A percentile compares a stretch with the other conserved stretches of the same genome.
Conservation (phyloP, 108 stramenopile genomes). For the Skeletonema potamos region DNA sequence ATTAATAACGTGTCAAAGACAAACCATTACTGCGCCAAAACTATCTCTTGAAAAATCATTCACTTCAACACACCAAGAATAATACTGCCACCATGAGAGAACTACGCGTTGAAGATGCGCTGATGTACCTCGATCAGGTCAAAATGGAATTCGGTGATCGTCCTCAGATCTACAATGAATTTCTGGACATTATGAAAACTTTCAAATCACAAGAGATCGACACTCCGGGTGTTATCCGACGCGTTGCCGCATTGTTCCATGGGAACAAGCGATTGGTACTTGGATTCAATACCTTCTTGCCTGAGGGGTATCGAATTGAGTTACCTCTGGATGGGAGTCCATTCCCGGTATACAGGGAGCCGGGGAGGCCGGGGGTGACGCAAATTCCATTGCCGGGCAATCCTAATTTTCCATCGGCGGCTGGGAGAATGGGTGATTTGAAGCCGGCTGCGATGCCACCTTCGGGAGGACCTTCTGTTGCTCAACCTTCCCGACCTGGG, state of each 20-base stretch:
- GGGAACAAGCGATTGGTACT: constrained; percentile 96
- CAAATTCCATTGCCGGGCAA: constrained; percentile 46
- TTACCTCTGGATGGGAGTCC: constrained; percentile 76
- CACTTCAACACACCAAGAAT: no score
- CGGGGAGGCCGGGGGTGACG: constrained; percentile 63
- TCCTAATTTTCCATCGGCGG: constrained; percentile 16
- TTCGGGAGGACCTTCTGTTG: constrained; percentile 6
- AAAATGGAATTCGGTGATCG: constrained; percentile 98
- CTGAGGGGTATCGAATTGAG: constrained; percentile 99
- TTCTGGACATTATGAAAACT: constrained; percentile 98
- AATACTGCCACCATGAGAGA: constrained; percentile 73
- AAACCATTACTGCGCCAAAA: no score
- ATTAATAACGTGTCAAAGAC: no score
- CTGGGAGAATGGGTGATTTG: constrained; percentile 1
- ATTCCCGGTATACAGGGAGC: constrained; percentile 80
- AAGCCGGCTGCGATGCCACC: constrained; percentile 14
- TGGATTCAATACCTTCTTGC: constrained; percentile 99
- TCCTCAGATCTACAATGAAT: constrained; percentile 99
- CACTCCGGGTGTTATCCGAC: constrained; percentile 97
- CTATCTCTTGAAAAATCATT: no score
- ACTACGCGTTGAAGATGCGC: constrained; percentile 97
- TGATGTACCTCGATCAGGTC: constrained; percentile 98
- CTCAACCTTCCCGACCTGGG: neutral
- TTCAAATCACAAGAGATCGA: constrained; percentile 95
- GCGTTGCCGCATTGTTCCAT: constrained; percentile 94